Evolutionary conservation across 2,329 filamentous ascomycete genomes (phyloP).

Genomic region (Zymoseptoria passerinii): DNA sequence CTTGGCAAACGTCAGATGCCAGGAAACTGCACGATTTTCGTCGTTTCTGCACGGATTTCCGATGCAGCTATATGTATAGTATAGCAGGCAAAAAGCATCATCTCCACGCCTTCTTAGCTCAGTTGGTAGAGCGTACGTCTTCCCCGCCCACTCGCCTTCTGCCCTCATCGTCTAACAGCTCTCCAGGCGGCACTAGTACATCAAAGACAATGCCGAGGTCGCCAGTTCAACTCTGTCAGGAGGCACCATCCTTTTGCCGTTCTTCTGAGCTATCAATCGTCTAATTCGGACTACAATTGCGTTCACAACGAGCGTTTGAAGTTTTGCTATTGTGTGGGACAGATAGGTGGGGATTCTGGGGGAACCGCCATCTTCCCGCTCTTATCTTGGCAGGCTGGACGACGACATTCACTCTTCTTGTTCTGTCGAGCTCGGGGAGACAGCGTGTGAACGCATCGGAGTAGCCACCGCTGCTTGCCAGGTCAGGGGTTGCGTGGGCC

Average conservation of each 20-base stretch:
- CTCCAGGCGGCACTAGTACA: too few relatives aligned
- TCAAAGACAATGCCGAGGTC: background rate
- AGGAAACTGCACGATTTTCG: background rate
- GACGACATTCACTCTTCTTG: too few relatives aligned
- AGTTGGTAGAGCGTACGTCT: background rate
- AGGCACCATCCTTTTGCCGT: background rate
- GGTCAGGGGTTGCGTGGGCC: too few relatives aligned
- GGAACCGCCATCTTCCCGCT: background rate
- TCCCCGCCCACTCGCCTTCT: too few relatives aligned
- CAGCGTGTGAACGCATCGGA: too few relatives aligned
- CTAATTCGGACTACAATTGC: background rate
- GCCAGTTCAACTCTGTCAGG: background rate
- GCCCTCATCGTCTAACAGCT: too few relatives aligned
- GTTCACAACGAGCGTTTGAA: background rate
- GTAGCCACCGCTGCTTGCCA: too few relatives aligned
- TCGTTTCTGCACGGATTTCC: background rate
- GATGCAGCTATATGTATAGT: background rate
- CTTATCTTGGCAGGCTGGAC: background rate
- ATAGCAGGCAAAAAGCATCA: too few relatives aligned
- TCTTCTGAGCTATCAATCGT: background rate
- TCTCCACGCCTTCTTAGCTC: background rate
- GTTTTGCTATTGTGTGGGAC: background rate
- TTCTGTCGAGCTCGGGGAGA: too few relatives aligned
- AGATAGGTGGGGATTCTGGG: background rate
- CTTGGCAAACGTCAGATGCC: background rate